Evolutionary conservation across 129 eudicot species (phyloP).

Genomic region (Gnaphalium uliginosum): DNA sequence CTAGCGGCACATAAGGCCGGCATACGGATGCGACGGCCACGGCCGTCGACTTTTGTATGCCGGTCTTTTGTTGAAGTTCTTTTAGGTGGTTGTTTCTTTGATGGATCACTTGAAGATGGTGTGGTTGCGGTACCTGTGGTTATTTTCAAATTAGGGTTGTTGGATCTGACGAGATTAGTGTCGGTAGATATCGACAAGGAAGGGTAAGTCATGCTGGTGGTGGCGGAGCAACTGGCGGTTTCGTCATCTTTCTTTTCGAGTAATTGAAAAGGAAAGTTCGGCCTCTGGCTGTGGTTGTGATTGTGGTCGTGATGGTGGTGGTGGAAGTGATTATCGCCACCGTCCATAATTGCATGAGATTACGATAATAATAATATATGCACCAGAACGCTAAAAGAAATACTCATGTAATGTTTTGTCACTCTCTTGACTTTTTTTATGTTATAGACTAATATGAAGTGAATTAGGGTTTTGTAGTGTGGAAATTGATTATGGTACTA

Average conservation of each 20-base stretch:
- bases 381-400: constrained; percentile 20
- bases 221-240: constrained; percentile 41
- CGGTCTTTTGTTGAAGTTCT: constrained; percentile 92
- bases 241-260: constrained; percentile 80
- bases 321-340: constrained; percentile 64
- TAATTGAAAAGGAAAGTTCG: constrained; percentile 74
- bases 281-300: constrained; percentile 43
- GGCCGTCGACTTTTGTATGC: constrained; percentile 95
- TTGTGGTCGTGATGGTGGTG: constrained; percentile 30
- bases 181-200: constrained; percentile 53
- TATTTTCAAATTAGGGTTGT: constrained; percentile 32
- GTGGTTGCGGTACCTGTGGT: constrained; percentile 12
- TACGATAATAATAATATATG: constrained; percentile 2
- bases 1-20: constrained; percentile 98
- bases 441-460: constrained; percentile 20
- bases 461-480: constrained; percentile 40
- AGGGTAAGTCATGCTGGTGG: constrained; percentile 44
- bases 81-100: constrained; percentile 77
- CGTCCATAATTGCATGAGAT: constrained; percentile 65
- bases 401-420: constrained; percentile 3
- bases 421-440: neutral
- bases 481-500: neutral
- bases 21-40: constrained; percentile 98
- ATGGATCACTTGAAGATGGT: constrained; percentile 32
- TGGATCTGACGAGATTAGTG: constrained; percentile 37